These are phyloP conservation scores for Papiliotrema terrestris DNA, from an alignment of 1,284 basidiomycete species.

Conservation along the genomic window DNA sequence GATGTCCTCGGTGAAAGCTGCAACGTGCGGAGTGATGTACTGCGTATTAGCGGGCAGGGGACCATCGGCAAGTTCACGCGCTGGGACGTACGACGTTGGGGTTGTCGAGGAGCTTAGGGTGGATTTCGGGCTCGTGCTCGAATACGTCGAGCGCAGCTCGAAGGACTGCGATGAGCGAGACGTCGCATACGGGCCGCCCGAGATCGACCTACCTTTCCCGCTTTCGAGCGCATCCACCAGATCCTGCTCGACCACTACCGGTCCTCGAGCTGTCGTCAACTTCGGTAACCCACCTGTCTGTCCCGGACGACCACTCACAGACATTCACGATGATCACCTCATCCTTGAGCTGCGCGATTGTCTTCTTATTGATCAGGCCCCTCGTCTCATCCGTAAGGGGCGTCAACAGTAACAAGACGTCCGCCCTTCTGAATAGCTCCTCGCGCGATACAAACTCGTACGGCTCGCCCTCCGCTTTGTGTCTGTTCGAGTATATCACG, in stretches of 20 bases:
- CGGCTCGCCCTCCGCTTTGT: neutral
- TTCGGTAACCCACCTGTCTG: neutral
- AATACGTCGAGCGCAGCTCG: conserved; percentile 33
- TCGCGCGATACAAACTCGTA: conserved; percentile 9
- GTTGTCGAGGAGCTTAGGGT: conserved; percentile 22
- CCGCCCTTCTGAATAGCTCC: conserved; percentile 18
- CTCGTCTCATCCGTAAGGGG: conserved; percentile 23
- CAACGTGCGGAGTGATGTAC: conserved; percentile 8
- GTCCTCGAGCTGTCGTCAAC: conserved; percentile 12
- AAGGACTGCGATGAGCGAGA: conserved; percentile 11
- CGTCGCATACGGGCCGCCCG: neutral
- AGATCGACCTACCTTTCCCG: conserved; percentile 20
- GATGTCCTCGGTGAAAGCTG: conserved; percentile 6
- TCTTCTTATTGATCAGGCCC: conserved; percentile 11
- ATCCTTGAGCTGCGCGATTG: conserved; percentile 22
- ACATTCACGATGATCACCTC: conserved; percentile 27
- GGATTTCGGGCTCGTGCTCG: conserved; percentile 28
- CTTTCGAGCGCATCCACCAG: conserved; percentile 26
- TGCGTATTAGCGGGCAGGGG: neutral
- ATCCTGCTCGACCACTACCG: conserved; percentile 19
- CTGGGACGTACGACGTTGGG: conserved; percentile 24
- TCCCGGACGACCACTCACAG: conserved; percentile 8
- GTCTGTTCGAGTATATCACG: conserved; percentile 12
- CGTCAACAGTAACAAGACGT: conserved; percentile 24
- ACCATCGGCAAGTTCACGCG: neutral